Conservation (phyloP, 495 filamentous ascomycete species). For the Platismatia glauca region DNA sequence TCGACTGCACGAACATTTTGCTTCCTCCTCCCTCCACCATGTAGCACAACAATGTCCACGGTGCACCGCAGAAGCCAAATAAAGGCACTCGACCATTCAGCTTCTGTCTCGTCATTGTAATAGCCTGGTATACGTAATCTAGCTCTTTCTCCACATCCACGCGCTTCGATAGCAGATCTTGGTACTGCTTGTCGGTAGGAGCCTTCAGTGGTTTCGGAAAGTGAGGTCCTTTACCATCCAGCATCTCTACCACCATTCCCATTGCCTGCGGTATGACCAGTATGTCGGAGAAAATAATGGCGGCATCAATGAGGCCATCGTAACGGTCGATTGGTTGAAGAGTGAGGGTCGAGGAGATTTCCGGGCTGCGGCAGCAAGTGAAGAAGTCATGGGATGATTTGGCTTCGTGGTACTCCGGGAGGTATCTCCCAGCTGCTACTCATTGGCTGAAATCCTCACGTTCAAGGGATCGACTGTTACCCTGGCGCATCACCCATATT, state of each 20-base stretch:
- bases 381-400: conserved; percentile 91
- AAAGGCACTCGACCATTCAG: conserved; percentile 79
- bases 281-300: conserved; percentile 98
- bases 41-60: conserved; percentile 94
- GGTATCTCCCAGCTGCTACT: conserved; percentile 77
- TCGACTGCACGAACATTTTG: conserved; percentile 82
- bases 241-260: conserved; percentile 95
- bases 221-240: conserved; percentile 89
- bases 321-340: conserved; percentile 91
- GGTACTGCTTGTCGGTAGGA: conserved; percentile 73
- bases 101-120: conserved; percentile 83
- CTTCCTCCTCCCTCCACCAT: conserved; percentile 97
- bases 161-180: conserved; percentile 59
- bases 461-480: conserved; percentile 36
- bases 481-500: conserved; percentile 99
- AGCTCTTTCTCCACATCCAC: conserved; percentile 79
- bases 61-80: conserved; percentile 95
- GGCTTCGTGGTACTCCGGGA: conserved; percentile 92
- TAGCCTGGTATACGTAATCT: conserved; percentile 90
- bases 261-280: conserved; percentile 95
- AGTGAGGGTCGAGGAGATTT: conserved; percentile 84
- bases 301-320: conserved; percentile 82
- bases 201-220: conserved; percentile 77
- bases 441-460: conserved; percentile 9
- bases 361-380: conserved; percentile 86